Evolutionary conservation across 2,329 filamentous ascomycete species (phyloP).

Genomic region (Calonectria pauciramosa): DNA sequence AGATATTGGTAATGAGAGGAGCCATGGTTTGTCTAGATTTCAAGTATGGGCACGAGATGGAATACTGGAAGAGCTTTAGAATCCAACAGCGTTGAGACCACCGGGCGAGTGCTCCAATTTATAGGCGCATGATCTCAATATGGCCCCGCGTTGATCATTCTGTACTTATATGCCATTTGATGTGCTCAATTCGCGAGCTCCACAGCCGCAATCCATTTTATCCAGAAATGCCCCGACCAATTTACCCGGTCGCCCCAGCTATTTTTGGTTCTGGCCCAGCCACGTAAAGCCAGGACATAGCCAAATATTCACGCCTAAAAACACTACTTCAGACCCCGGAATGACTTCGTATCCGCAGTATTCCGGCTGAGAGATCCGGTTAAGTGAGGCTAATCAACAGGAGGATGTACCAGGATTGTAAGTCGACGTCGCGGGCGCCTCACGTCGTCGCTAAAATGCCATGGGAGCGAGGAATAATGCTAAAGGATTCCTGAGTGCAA

Average conservation of each 20-base stretch:
- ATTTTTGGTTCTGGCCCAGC: background rate
- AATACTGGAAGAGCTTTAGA: background rate
- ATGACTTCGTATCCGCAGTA: conserved; percentile 29
- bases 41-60: background rate
- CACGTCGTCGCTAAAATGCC: background rate
- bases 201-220: conserved; percentile 34
- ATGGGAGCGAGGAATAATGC: background rate
- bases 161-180: conserved; percentile 3
- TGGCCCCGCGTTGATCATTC: conserved; percentile 36
- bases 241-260: conserved; percentile 41
- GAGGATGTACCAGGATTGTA: background rate
- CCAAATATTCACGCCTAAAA: background rate
- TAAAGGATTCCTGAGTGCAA: background rate
- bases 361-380: conserved; percentile 35
- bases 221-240: conserved; percentile 34
- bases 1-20: conserved; percentile 80
- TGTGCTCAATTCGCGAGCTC: conserved; percentile 20
- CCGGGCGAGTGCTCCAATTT: background rate
- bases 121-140: conserved; percentile 19
- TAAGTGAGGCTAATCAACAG: conserved; percentile 1
- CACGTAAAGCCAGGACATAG: background rate
- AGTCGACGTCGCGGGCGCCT: background rate
- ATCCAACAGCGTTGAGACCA: background rate
- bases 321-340: background rate
- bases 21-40: conserved; percentile 48